These are phyloP conservation scores for Ensete ventricosum DNA, from an alignment of 176 grass and related monocot genomes.

Conservation along the genomic window DNA sequence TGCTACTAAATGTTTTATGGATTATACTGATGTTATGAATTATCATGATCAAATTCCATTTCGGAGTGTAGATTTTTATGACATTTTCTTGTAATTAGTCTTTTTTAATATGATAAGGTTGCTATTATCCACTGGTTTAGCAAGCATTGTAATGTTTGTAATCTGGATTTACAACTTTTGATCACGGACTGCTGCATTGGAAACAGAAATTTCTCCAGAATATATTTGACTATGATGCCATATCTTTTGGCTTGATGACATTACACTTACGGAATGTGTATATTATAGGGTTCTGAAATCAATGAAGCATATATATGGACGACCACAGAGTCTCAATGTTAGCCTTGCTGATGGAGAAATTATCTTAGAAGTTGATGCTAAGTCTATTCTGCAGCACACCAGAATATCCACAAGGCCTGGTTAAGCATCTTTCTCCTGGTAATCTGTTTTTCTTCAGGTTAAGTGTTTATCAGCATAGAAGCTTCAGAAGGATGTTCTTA, in stretches of 20 bases:
- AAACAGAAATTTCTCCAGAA: background rate
- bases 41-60: background rate
- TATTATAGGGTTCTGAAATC: conserved; percentile 43
- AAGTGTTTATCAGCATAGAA: conserved; percentile 8
- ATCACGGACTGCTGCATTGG: background rate
- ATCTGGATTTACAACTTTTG: background rate
- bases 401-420: conserved; percentile 83
- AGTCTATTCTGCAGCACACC: conserved; percentile 71
- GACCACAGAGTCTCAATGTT: conserved; percentile 29
- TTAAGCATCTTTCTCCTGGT: conserved; percentile 69
- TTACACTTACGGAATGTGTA: background rate
- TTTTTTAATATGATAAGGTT: background rate
- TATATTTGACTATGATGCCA: background rate
- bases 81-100: background rate
- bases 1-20: background rate
- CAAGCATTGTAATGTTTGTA: background rate
- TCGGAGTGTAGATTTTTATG: background rate
- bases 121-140: background rate
- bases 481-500: conserved; percentile 27
- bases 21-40: background rate
- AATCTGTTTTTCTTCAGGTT: conserved; percentile 33
- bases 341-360: conserved; percentile 54
- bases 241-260: background rate
- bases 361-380: conserved; percentile 69
- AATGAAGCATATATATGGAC: conserved; percentile 36